Evolutionary conservation across 148 eudicot species (phyloP).

Genomic region (Fagopyrum homotropicum): DNA sequence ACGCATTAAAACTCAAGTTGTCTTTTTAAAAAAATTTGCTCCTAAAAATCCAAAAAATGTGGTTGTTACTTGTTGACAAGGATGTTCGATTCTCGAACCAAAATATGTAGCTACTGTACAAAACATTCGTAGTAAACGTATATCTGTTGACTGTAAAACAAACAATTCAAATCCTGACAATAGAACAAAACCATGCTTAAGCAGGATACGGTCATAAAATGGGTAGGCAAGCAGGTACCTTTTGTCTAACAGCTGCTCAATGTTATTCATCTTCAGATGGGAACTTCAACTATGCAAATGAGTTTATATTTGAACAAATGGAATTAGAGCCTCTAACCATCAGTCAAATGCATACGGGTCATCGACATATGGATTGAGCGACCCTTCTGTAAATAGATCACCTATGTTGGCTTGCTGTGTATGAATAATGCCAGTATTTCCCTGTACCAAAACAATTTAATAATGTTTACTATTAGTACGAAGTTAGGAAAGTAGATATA

Average conservation of each 20-base stretch:
- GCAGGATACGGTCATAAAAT: neutral
- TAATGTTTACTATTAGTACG: neutral
- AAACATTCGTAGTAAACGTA: no score
- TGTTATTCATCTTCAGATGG: neutral
- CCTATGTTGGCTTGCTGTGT: constrained; percentile 70
- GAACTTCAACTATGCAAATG: neutral
- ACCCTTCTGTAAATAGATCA: constrained; percentile 93
- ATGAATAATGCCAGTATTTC: constrained; percentile 29
- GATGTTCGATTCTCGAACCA: no score
- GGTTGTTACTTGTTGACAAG: no score
- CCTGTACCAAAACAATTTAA: constrained; percentile 29
- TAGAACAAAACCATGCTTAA: neutral
- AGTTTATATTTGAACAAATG: neutral
- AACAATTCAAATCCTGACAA: no score
- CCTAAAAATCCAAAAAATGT: no score
- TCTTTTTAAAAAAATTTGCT: no score
- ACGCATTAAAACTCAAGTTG: no score
- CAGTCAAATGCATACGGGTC: constrained; percentile 96
- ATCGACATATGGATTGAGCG: constrained; percentile 85
- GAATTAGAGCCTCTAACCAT: constrained; percentile 33
- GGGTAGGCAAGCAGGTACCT: neutral
- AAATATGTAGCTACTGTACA: no score
- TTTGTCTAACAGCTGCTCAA: neutral
- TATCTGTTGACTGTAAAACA: no score
- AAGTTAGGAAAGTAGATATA: neutral